Percentiles rank a stretch among this genome's conserved stretches.
phyloP scores from a whole-genome alignment of 129 eudicot genomes.

The Flaveria bidentis region DNA sequence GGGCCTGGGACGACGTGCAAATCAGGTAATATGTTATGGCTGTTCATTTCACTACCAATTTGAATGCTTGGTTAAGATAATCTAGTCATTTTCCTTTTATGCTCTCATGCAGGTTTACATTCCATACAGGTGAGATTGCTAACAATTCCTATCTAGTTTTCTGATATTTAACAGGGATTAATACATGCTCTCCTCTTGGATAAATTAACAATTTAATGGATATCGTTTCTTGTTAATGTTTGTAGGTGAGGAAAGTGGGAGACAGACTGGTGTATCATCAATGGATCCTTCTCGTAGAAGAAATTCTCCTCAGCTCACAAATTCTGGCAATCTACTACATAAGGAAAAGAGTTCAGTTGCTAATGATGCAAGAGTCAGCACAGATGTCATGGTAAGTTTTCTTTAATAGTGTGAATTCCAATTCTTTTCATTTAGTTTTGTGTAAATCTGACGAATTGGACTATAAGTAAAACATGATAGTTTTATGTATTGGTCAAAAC shows the following conservation, averaged over 20 bases:
- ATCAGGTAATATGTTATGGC: slow-evolving; percentile 54
- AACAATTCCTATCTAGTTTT: slow-evolving; percentile 5
- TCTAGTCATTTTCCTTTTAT: slow-evolving; percentile 6
- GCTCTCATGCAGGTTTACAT: slow-evolving; percentile 68
- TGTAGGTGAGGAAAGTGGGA: slow-evolving; percentile 68
- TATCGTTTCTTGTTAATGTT: slow-evolving; percentile 15
- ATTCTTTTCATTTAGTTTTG: not conserved
- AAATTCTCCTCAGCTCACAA: slow-evolving; percentile 48
- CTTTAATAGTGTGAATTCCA: not conserved
- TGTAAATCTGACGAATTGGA: not conserved
- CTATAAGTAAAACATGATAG: not conserved
- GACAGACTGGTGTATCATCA: slow-evolving; percentile 48
- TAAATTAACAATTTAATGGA: not conserved
- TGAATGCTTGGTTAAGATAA: slow-evolving; percentile 9
- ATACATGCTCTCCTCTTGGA: not conserved
- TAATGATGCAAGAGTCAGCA: slow-evolving; percentile 58
- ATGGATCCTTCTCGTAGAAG: slow-evolving; percentile 67
- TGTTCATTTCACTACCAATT: not conserved
- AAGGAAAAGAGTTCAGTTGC: slow-evolving; percentile 78
- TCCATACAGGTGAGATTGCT: slow-evolving; percentile 73
- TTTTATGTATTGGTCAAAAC: not conserved
- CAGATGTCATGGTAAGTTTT: slow-evolving; percentile 65
- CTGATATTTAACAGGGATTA: not conserved
- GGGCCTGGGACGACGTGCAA: slow-evolving; percentile 92
- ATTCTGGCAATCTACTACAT: slow-evolving; percentile 43